Evolutionary conservation across 495 filamentous ascomycete species (phyloP), one percentile per base, ranked within the genome.

Genomic region (Penicillium nucicola): DNA sequence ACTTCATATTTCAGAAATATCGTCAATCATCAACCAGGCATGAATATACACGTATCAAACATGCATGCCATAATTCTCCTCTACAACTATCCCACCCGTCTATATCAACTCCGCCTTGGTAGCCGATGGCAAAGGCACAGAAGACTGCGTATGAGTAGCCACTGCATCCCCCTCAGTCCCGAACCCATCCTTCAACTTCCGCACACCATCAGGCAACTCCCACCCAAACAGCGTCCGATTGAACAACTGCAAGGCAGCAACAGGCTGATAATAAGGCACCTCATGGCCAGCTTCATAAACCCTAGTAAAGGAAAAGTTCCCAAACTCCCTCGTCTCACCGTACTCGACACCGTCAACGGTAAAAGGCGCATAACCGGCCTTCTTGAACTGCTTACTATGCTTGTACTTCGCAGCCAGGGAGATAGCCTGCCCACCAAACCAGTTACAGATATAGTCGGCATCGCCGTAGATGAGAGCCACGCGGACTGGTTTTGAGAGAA

Each of bases 401-500:
- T 67, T 58, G 47, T 75, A 74, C 18, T 76, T 58, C 10, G 75
- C 44, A 14, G 69, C 61, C 8, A 74, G 60, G 22, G 66, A 70
- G 52, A 75, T 44, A 8, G 68, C 66, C 48, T 75, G 53, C 15
- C 70, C 72, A 4, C 72, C 72, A 45, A 74, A 66, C 70, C 70
- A 72, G 58, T 78, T 83, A 57, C 80, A 82, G 22, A 73, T 70
- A 48, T 80, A 84, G 43, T 84, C 80, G 30, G 72, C 67, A 62
- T 80, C 79, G 30, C 82, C 87, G 58, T 88, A 88, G 53, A 88
- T 76, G 9, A 90, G 72, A 12, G 81, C 78, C 14, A 91, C 80
- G 37, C 82, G 79, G 43, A 90, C 77, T 5, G 76, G 76, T 28
- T 68, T 68, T 2, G 69, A 50, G 14, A 85, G 67, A 20, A 84